A percentile compares a stretch with the other conserved stretches of the same genome.
Evolutionary conservation across 75 land plant genomes (phyloP).

Genomic region (Chamaecyparis obtusa): DNA sequence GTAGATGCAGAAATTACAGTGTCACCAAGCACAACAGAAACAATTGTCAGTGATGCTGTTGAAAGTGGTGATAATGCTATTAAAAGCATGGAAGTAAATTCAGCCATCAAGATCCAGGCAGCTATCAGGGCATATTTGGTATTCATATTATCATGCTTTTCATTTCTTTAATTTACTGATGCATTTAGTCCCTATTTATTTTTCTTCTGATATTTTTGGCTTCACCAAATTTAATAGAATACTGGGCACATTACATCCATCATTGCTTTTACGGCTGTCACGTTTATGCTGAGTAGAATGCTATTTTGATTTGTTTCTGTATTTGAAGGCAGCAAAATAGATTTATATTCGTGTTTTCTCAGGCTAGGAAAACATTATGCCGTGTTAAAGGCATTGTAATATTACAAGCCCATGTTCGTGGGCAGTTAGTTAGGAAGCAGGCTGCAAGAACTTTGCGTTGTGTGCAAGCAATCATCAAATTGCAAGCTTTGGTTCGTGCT

Average conservation of each 20-base stretch:
- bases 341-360: background rate
- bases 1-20: slow-evolving; percentile 8
- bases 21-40: slow-evolving; percentile 3
- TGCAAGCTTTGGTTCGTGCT: slow-evolving; percentile 70
- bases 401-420: slow-evolving; percentile 70
- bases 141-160: background rate
- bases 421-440: slow-evolving; percentile 61
- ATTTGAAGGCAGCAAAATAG: background rate
- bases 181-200: background rate
- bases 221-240: background rate
- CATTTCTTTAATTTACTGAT: background rate
- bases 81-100: slow-evolving; percentile 20
- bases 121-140: slow-evolving; percentile 56
- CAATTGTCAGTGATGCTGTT: background rate
- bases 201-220: background rate
- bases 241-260: background rate
- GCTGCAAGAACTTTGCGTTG: slow-evolving; percentile 62
- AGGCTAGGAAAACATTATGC: slow-evolving; percentile 44
- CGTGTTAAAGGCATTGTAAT: slow-evolving; percentile 46
- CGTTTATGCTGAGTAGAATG: background rate
- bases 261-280: background rate
- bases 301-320: background rate
- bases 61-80: slow-evolving; percentile 11
- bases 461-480: slow-evolving; percentile 60
- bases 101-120: slow-evolving; percentile 43